Conservation (phyloP, 768 basidiomycete species). For the Arthromyces matolae region DNA sequence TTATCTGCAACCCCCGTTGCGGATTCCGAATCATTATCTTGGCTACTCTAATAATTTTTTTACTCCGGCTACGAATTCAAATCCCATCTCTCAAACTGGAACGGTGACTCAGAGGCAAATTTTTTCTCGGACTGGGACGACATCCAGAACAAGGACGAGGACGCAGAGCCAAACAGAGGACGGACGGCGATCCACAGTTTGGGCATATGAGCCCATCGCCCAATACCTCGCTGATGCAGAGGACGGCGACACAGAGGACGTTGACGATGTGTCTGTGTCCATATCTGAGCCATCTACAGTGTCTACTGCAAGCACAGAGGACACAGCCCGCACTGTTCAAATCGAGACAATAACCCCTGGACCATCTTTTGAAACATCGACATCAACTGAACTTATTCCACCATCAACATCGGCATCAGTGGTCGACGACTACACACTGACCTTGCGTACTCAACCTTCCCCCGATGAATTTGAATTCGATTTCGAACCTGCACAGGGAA, state of each 20-base stretch:
- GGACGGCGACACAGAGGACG: not conserved
- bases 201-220: conserved; percentile 56
- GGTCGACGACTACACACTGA: conserved; percentile 9
- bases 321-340: conserved; percentile 37
- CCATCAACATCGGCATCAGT: not conserved
- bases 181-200: conserved; percentile 54
- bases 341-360: conserved; percentile 27
- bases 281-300: no score
- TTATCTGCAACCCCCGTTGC: conserved; percentile 48
- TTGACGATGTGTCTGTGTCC: no score
- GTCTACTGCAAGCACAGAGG: conserved; percentile 26
- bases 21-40: conserved; percentile 26
- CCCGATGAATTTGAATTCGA: conserved; percentile 3
- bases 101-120: not conserved
- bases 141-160: not conserved
- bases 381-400: not conserved
- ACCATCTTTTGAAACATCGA: conserved; percentile 11
- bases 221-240: conserved; percentile 41
- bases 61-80: no score
- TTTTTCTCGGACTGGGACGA: not conserved
- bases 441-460: conserved; percentile 15
- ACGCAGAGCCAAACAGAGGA: conserved; percentile 1
- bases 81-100: no score
- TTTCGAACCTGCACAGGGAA: not conserved
- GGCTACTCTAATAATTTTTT: no score